Evolutionary conservation across 2,329 filamentous ascomycete genomes (phyloP).

Genomic region (Fusarium papillatum): DNA sequence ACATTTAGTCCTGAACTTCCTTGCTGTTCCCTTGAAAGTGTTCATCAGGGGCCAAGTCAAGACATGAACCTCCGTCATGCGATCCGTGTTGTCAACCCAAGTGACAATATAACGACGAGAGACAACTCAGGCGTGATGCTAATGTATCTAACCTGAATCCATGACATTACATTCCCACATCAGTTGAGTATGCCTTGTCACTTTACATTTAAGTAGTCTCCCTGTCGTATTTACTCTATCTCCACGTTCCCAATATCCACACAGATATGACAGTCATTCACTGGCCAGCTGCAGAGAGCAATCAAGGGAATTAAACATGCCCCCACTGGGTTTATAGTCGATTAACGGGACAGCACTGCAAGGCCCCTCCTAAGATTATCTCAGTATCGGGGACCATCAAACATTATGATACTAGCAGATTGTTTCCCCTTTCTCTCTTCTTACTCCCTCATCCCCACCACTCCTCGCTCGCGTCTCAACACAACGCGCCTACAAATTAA

Average conservation of each 20-base stretch:
- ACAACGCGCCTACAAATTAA: background rate
- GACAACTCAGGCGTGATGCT: background rate
- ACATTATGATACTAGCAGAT: background rate
- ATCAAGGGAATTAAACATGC: background rate
- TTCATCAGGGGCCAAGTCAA: background rate
- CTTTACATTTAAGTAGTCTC: background rate
- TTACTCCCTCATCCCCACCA: background rate
- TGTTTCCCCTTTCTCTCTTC: background rate
- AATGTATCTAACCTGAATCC: background rate
- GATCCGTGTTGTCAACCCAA: background rate
- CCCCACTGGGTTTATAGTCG: background rate
- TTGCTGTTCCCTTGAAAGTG: background rate
- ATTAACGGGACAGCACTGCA: background rate
- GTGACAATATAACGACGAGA: background rate
- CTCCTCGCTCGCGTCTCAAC: background rate
- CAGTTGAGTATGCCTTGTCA: background rate
- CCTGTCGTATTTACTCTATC: background rate
- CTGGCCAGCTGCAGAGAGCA: background rate
- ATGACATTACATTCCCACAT: background rate
- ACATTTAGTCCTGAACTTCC: background rate
- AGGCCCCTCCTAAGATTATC: background rate
- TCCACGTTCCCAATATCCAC: background rate
- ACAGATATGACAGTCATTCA: background rate
- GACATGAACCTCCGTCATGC: background rate
- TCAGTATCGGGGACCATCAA: background rate